A percentile compares a stretch with the other conserved stretches of the same genome.
Evolutionary conservation across 2,329 filamentous ascomycete species (phyloP).

Genomic region (Ceratocystis cacaofunesta): DNA sequence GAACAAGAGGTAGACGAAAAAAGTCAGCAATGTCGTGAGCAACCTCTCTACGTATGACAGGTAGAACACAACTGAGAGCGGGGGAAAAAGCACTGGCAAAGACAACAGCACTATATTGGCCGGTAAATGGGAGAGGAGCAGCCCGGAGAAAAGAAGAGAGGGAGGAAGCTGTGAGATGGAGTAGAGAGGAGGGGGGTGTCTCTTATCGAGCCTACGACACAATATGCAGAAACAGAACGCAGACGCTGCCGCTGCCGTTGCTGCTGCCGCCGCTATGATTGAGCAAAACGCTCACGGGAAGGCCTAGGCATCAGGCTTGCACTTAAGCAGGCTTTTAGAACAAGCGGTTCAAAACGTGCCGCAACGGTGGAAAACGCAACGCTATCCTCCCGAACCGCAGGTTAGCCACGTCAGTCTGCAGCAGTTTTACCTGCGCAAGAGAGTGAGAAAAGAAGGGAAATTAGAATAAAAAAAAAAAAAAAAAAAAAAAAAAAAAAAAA

Average conservation of each 20-base stretch:
- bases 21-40: not conserved
- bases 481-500: not conserved
- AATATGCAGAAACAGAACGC: not conserved
- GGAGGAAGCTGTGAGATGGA: not conserved
- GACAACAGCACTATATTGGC: not conserved
- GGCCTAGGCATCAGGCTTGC: too few species aligned
- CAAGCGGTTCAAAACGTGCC: too few species aligned
- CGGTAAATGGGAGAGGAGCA: not conserved
- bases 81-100: not conserved
- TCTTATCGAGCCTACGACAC: not conserved
- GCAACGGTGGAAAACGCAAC: too few species aligned
- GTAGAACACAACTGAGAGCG: not conserved
- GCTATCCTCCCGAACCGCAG: too few species aligned
- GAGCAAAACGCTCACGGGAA: too few species aligned
- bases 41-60: not conserved
- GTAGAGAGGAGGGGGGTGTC: not conserved
- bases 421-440: too few species aligned
- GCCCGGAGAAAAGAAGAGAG: not conserved
- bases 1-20: not conserved
- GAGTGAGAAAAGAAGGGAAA: not conserved
- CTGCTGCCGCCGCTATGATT: not conserved
- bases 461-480: not conserved
- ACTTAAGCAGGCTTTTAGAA: too few species aligned
- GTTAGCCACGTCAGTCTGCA: too few species aligned
- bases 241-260: not conserved